These are phyloP conservation scores for Mortierella sp. DNA, from an alignment of 371 early-diverging fungal species.

Conservation along the genomic window DNA sequence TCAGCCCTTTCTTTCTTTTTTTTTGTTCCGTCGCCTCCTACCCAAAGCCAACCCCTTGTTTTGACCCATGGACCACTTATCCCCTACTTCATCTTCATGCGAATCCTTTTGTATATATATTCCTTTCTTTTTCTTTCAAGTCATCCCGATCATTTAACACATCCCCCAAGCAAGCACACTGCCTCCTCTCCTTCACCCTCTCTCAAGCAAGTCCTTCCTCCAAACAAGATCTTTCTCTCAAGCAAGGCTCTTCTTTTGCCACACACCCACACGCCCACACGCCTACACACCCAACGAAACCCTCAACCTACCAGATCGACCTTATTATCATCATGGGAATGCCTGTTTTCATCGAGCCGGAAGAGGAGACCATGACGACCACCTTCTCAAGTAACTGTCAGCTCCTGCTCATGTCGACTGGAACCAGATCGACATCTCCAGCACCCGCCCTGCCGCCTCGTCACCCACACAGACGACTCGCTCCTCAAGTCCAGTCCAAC, in stretches of 20 bases:
- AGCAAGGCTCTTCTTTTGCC: not conserved
- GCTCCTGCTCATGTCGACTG: not conserved
- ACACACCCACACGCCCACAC: not conserved
- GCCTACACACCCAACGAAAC: not conserved
- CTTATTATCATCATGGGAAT: not conserved
- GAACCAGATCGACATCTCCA: not conserved
- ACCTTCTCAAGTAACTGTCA: not conserved
- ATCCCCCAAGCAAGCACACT: too few relatives aligned
- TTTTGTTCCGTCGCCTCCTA: not conserved
- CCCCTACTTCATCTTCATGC: not conserved
- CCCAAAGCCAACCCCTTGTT: not conserved
- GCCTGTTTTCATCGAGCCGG: not conserved
- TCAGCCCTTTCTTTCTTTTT: not conserved
- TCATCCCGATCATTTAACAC: too few relatives aligned
- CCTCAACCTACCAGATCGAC: not conserved
- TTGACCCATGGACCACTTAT: not conserved
- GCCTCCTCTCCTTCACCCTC: too few relatives aligned
- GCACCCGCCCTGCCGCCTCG: slow-evolving; percentile 2
- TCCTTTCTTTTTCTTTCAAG: too few relatives aligned
- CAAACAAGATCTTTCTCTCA: too few relatives aligned
- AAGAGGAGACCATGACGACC: not conserved
- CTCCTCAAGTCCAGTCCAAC: not conserved
- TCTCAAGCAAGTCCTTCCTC: too few relatives aligned
- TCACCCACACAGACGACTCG: not conserved
- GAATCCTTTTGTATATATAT: too few relatives aligned